phyloP scores from a whole-genome alignment of 148 eudicot species.

The Chenopodium album region DNA sequence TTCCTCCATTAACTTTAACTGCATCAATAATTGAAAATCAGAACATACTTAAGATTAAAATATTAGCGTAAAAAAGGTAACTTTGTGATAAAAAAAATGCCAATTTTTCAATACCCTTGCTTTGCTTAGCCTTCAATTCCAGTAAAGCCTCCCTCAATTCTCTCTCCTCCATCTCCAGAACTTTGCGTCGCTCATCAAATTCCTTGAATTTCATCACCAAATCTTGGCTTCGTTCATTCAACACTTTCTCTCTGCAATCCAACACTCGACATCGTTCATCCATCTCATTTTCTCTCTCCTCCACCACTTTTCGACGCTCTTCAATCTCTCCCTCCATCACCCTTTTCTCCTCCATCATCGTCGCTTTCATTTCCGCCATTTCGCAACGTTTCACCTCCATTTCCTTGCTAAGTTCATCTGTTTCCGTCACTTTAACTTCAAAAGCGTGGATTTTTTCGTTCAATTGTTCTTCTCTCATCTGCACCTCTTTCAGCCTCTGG shows the following conservation, averaged over 20 bases:
- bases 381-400: background rate
- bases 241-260: background rate
- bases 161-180: background rate
- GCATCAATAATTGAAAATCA: background rate
- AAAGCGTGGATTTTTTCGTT: background rate
- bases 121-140: background rate
- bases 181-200: background rate
- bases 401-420: background rate
- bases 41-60: too few relatives aligned
- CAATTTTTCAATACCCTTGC: background rate
- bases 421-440: constrained; percentile 2
- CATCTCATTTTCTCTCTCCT: background rate
- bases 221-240: background rate
- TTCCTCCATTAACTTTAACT: background rate
- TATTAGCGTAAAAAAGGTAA: too few relatives aligned
- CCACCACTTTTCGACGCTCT: background rate
- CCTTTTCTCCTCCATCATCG: background rate
- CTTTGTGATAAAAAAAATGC: too few relatives aligned
- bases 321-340: constrained; percentile 4
- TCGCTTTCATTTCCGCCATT: background rate
- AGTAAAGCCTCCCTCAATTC: background rate
- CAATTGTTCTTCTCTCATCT: constrained; percentile 1
- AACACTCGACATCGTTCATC: background rate
- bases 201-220: background rate
- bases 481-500: background rate